Evolutionary conservation across 768 basidiomycete genomes (phyloP).

Genomic region (Agrocybe praecox): DNA sequence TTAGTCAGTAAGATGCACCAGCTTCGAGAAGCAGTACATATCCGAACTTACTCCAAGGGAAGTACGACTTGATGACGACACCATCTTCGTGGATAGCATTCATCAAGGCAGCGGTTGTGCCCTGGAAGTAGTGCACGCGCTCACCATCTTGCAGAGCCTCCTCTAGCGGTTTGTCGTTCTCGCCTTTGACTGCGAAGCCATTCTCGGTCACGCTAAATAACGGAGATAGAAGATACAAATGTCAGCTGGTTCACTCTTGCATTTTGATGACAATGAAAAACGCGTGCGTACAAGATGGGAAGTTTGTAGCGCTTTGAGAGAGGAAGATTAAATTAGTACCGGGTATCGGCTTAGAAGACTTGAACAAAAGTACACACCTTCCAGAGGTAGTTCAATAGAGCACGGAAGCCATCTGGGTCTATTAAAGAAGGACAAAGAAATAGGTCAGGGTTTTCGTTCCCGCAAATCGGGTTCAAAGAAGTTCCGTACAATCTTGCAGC

Average conservation of each 20-base stretch:
- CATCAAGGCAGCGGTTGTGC: constrained; percentile 54
- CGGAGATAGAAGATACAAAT: background rate
- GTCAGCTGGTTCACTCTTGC: background rate
- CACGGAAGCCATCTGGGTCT: constrained; percentile 72
- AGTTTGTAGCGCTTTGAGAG: constrained; percentile 44
- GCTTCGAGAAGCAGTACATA: background rate
- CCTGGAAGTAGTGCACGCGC: constrained; percentile 69
- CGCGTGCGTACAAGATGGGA: constrained; percentile 36
- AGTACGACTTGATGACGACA: constrained; percentile 63
- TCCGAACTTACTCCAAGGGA: constrained; percentile 61
- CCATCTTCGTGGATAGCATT: constrained; percentile 64
- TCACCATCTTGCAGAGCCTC: constrained; percentile 59
- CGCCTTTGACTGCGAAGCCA: constrained; percentile 70
- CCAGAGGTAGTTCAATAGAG: constrained; percentile 68
- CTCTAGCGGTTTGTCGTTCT: constrained; percentile 53
- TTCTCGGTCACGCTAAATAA: constrained; percentile 67
- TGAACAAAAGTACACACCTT: constrained; percentile 43
- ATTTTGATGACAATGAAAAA: too few species aligned
- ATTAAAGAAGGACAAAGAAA: background rate
- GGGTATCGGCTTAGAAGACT: background rate
- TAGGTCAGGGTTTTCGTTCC: background rate
- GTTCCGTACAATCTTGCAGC: constrained; percentile 61
- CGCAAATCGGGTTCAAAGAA: background rate
- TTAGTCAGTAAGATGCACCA: background rate
- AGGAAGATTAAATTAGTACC: constrained; percentile 30